These are phyloP conservation scores for Fusarium multiceps DNA, from an alignment of 2,329 filamentous ascomycete genomes.

Conservation along the genomic window DNA sequence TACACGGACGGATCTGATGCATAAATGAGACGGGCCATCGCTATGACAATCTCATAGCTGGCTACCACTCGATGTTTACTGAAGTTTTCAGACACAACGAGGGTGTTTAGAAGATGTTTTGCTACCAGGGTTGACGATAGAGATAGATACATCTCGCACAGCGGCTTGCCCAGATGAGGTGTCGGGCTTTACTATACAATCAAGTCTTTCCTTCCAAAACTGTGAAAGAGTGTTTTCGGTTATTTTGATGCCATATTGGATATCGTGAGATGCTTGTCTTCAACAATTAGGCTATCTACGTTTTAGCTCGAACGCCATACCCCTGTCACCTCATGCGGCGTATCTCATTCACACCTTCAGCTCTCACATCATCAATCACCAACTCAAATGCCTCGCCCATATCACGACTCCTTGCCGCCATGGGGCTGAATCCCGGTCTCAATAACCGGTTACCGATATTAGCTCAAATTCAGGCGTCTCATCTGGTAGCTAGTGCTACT, in stretches of 20 bases:
- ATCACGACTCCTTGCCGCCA: not conserved
- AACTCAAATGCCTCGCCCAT: not conserved
- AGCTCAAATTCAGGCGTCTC: not conserved
- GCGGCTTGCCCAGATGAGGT: not conserved
- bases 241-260: not conserved
- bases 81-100: not conserved
- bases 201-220: not conserved
- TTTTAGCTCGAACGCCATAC: not conserved
- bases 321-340: not conserved
- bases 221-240: too few relatives aligned
- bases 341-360: not conserved
- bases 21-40: not conserved
- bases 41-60: not conserved
- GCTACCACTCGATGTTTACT: not conserved
- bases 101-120: not conserved
- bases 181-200: not conserved
- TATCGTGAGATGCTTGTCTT: not conserved
- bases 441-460: not conserved
- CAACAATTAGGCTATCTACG: not conserved
- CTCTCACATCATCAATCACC: not conserved
- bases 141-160: not conserved
- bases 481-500: not conserved
- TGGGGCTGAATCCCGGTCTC: not conserved
- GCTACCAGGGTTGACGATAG: too few relatives aligned
- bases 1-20: conserved; percentile 48